Conservation (phyloP, 2,329 filamentous ascomycete genomes). For the Gnomoniopsis smithogilvyi region DNA sequence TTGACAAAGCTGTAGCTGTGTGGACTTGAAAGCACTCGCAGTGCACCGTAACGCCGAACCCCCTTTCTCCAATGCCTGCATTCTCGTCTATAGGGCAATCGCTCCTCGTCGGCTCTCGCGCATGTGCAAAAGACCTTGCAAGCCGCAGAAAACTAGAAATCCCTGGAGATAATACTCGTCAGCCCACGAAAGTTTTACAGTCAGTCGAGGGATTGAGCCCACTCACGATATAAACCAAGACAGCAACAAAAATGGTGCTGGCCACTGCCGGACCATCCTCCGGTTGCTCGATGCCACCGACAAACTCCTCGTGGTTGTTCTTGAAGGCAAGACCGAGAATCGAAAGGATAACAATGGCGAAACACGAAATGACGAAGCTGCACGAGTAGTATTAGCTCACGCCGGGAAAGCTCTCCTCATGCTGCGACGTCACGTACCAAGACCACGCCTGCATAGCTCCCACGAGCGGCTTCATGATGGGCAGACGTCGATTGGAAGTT, state of each 20-base stretch:
- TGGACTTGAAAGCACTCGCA: background rate
- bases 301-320: conserved; percentile 76
- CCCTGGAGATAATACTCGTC: conserved; percentile 45
- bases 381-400: conserved; percentile 9
- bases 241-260: conserved; percentile 80
- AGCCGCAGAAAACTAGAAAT: conserved; percentile 88
- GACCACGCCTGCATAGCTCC: conserved; percentile 91
- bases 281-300: conserved; percentile 70
- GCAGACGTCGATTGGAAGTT: background rate
- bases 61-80: conserved; percentile 14
- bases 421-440: conserved; percentile 60
- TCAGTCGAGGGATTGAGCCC: background rate
- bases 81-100: conserved; percentile 60
- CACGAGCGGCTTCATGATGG: conserved; percentile 90
- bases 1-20: background rate
- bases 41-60: conserved; percentile 11
- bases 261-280: conserved; percentile 76
- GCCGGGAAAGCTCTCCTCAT: background rate
- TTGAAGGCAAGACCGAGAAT: conserved; percentile 70
- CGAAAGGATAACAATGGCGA: conserved; percentile 64
- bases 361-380: conserved; percentile 70
- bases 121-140: conserved; percentile 83
- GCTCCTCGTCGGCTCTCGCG: conserved; percentile 80
- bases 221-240: conserved; percentile 85
- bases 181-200: background rate